These are phyloP conservation scores for Calonectria pauciramosa DNA, from an alignment of 2,329 filamentous ascomycete species.

Conservation along the genomic window DNA sequence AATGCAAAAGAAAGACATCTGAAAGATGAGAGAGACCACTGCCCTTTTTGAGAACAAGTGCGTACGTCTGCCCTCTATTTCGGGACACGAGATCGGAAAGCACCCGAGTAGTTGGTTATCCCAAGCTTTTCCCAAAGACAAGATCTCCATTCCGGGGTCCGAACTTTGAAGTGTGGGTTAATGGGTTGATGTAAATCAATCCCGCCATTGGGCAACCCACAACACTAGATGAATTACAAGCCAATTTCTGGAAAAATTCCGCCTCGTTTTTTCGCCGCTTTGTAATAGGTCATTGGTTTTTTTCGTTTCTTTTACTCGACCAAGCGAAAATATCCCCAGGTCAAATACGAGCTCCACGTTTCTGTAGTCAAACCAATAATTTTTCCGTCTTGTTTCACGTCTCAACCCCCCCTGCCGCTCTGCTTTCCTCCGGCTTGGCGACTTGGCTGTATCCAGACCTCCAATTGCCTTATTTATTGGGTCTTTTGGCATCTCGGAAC, in stretches of 20 bases:
- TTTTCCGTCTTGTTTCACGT: slow-evolving; percentile 11
- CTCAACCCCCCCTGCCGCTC: neutral
- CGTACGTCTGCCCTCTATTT: slow-evolving; percentile 3
- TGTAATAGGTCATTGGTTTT: neutral
- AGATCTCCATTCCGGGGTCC: slow-evolving; percentile 2
- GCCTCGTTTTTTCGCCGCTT: neutral
- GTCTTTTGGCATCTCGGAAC: neutral
- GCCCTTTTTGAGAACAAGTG: neutral
- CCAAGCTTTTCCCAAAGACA: neutral
- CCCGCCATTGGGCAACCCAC: neutral
- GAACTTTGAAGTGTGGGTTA: slow-evolving; percentile 4
- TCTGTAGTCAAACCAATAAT: neutral
- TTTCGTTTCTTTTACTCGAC: neutral
- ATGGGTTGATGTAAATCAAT: neutral
- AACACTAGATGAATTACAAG: neutral
- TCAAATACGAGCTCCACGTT: neutral
- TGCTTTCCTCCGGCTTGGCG: neutral
- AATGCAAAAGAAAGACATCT: neutral
- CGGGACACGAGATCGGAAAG: slow-evolving; percentile 11
- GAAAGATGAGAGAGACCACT: neutral
- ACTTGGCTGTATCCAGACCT: neutral
- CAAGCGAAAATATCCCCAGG: neutral
- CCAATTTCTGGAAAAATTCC: neutral
- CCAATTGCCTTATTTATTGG: slow-evolving; percentile 1
- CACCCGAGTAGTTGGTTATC: neutral